Conservation (phyloP, 1,284 basidiomycete genomes). For the Cutaneotrichosporon curvatum region DNA sequence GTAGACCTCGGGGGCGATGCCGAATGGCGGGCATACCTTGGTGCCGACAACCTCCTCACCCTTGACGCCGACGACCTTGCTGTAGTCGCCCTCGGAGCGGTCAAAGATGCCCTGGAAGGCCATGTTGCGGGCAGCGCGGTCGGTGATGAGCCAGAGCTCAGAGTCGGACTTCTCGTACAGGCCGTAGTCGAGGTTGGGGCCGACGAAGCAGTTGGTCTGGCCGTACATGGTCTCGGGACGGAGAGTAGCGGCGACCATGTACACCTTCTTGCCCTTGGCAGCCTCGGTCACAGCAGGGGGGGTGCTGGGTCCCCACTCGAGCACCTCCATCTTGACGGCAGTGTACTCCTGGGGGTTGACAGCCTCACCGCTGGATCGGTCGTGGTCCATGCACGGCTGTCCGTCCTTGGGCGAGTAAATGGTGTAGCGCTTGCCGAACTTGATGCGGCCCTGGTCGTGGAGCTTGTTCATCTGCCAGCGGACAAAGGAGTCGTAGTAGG, state of each 20-base stretch:
- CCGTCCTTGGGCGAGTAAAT: conserved; percentile 99
- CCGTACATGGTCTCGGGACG: conserved; percentile 99
- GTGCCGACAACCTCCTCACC: conserved; percentile 81
- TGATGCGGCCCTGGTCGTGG: conserved; percentile 76
- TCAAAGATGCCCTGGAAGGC: conserved; percentile 81
- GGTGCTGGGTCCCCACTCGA: conserved; percentile 61
- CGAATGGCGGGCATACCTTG: conserved; percentile 82
- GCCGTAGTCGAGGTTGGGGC: conserved; percentile 84
- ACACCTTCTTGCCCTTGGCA: conserved; percentile 71
- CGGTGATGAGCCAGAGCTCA: conserved; percentile 84
- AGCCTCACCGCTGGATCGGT: conserved; percentile 90
- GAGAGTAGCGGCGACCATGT: conserved; percentile 88
- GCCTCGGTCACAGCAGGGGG: conserved; percentile 59
- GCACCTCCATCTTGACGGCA: conserved; percentile 87
- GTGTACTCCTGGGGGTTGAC: conserved; percentile 96
- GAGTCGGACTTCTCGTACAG: conserved; percentile 75
- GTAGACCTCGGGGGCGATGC: conserved; percentile 77
- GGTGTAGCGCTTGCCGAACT: conserved; percentile 97
- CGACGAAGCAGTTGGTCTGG: conserved; percentile 97
- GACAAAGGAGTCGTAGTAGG: conserved; percentile 95
- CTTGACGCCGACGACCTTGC: conserved; percentile 66
- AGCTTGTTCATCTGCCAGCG: conserved; percentile 98
- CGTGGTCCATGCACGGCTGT: conserved; percentile 99
- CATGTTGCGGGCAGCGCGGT: conserved; percentile 93
- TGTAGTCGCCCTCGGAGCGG: conserved; percentile 61